Evolutionary conservation across 352 stramenopile species (phyloP), one percentile per base, ranked within the genome.

Genomic region (Phytopythium vexans): DNA sequence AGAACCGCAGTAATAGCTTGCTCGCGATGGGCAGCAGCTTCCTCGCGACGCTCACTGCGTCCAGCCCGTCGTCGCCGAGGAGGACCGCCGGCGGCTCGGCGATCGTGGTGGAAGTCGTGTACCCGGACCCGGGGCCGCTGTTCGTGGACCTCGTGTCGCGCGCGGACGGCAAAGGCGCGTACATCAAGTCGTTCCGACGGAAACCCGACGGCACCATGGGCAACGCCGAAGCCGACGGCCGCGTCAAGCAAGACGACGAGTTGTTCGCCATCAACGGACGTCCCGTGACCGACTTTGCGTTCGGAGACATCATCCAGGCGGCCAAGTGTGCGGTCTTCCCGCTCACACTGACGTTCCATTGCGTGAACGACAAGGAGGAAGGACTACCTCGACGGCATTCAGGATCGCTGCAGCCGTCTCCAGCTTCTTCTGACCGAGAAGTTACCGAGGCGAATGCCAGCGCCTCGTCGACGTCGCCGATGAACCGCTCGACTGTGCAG

Each of bases 111-210:
- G 62, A 71, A 14, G 67, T 93, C 31, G 53, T 80, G 21, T 92
- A 92, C 52, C 41, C 52, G 8, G 68, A 70, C 0, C 59, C 68
- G 0, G 81, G 73, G 0, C 77, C 83, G 4, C 51, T 93, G 21
- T 89, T 74, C 48, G 66, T 93, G 41, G 83, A 93, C 56, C 66
- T 93, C 52, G 89, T 83, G 65, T 93, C 83, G 4, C 70, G 79
- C 40, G 62, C 74, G 0, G 75, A 89, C n/a, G 77, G 77, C 6
- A 78, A 66, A 21, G 83, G 83, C 8, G 83, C 83, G 46, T 80
- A 74, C 34, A 79, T 93, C 32, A 91, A 89, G 53, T 66, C 72
- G 10, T 93, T 93, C 64, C 68, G 83, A 11, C 64, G 74, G n/a
- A 78, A 71, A 63, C 44, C 70, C 0, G 75, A 86, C n/a, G 77